These are phyloP conservation scores for Vaccinium corymbosum DNA, from an alignment of 148 eudicot species.

Conservation along the genomic window DNA sequence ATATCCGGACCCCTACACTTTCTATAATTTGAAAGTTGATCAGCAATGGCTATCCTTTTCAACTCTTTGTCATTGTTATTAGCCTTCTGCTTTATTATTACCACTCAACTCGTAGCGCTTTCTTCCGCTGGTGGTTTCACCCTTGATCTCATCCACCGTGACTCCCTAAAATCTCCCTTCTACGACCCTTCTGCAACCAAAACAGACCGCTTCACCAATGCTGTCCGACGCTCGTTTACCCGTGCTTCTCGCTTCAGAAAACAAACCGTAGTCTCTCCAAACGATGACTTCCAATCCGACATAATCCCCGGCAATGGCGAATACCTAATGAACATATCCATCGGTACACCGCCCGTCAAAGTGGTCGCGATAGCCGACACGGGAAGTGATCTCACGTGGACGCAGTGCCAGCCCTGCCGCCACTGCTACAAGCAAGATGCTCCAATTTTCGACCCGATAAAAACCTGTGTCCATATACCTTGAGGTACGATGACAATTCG, in stretches of 20 bases:
- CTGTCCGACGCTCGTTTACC: slow-evolving; percentile 16
- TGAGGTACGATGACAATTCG: slow-evolving; percentile 31
- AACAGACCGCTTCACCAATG: slow-evolving; percentile 18
- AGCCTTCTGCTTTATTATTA: neutral
- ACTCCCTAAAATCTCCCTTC: slow-evolving; percentile 36
- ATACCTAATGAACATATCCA: slow-evolving; percentile 27
- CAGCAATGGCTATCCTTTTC: neutral
- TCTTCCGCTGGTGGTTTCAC: slow-evolving; percentile 15
- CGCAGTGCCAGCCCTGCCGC: slow-evolving; percentile 37
- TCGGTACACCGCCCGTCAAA: slow-evolving; percentile 33
- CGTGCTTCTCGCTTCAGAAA: slow-evolving; percentile 6
- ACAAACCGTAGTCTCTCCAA: neutral
- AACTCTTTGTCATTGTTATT: neutral
- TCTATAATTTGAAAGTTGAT: neutral
- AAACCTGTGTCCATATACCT: slow-evolving; percentile 26
- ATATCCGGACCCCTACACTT: neutral
- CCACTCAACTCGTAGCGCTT: neutral
- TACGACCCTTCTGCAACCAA: slow-evolving; percentile 29
- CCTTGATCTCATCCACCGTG: slow-evolving; percentile 33
- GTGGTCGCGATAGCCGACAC: slow-evolving; percentile 35
- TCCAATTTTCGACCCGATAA: slow-evolving; percentile 26
- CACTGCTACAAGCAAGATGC: slow-evolving; percentile 27
- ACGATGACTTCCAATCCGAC: slow-evolving; percentile 7
- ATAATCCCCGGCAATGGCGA: slow-evolving; percentile 21
- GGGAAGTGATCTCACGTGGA: slow-evolving; percentile 45